Conservation (phyloP, 306 rosid genomes). For the Alnus glutinosa region DNA sequence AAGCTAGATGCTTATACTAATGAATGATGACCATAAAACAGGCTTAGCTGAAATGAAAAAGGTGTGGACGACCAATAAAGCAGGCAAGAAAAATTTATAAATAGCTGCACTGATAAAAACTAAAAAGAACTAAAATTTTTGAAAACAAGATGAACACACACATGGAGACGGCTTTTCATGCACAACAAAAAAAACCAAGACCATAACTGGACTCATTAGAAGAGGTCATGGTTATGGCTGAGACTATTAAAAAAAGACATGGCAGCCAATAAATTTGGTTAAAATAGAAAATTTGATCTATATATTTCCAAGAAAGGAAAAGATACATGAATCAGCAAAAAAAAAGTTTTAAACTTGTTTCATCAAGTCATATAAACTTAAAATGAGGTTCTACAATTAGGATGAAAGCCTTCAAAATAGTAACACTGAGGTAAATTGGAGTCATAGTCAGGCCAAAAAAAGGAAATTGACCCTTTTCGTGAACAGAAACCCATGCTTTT, state of each 20-base stretch:
- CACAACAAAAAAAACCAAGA: not conserved
- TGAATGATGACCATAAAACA: not conserved
- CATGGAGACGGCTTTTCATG: not conserved
- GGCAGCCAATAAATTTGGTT: not conserved
- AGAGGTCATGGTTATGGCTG: not conserved
- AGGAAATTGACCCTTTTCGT: not conserved
- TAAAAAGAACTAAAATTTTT: too few relatives aligned
- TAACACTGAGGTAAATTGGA: not conserved
- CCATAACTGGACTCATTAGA: not conserved
- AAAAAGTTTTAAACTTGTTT: not conserved
- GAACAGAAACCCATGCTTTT: not conserved
- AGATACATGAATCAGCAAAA: not conserved
- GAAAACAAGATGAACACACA: not conserved
- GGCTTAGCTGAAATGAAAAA: not conserved
- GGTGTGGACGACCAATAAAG: not conserved
- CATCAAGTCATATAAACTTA: too few relatives aligned
- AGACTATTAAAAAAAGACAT: not conserved
- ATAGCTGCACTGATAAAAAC: too few relatives aligned
- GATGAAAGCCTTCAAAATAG: not conserved
- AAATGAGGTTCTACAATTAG: too few relatives aligned
- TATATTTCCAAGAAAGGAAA: not conserved
- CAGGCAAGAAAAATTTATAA: not conserved
- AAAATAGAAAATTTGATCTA: not conserved
- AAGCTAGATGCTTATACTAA: not conserved
- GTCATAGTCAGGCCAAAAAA: not conserved